Percentiles rank a stretch among this genome's conserved stretches.
phyloP scores from a whole-genome alignment of 345 rosid species.

The Pugionium dolabratum region DNA sequence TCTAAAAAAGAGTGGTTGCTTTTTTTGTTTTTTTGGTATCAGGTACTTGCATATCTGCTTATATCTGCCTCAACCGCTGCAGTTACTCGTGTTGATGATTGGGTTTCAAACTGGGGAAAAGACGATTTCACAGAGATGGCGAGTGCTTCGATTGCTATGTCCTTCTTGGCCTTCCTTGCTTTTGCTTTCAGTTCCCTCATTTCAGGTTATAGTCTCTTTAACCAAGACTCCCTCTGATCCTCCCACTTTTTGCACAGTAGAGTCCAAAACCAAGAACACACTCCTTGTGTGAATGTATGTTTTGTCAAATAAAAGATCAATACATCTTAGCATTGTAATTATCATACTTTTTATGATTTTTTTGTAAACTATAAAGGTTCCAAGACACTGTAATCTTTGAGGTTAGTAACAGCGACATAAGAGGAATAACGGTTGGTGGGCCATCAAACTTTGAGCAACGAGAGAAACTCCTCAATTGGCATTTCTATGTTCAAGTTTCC shows the following conservation, averaged over 20 bases:
- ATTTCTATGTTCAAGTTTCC: no score
- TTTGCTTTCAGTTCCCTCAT: slow-evolving; percentile 76
- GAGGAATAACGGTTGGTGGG: no score
- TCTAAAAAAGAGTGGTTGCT: not conserved
- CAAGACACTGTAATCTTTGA: slow-evolving; percentile 33
- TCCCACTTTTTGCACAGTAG: slow-evolving; percentile 26
- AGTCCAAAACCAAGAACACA: slow-evolving; percentile 2
- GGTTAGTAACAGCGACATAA: slow-evolving; percentile 19
- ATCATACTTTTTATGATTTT: slow-evolving; percentile 10
- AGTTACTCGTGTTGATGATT: slow-evolving; percentile 82
- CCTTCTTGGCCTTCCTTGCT: slow-evolving; percentile 80
- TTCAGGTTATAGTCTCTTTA: slow-evolving; percentile 69
- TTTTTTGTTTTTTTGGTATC: slow-evolving; percentile 24
- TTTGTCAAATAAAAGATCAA: slow-evolving; percentile 16
- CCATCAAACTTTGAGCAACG: no score
- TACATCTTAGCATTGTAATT: slow-evolving; percentile 27
- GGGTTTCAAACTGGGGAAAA: slow-evolving; percentile 98
- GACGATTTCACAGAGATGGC: slow-evolving; percentile 95
- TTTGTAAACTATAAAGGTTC: slow-evolving; percentile 22
- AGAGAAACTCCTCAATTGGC: no score
- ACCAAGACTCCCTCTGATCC: slow-evolving; percentile 46
- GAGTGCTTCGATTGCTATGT: slow-evolving; percentile 82
- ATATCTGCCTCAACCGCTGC: slow-evolving; percentile 88
- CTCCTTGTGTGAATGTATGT: slow-evolving; percentile 23
- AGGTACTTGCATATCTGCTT: slow-evolving; percentile 85